phyloP scores from a whole-genome alignment of 1,139 yeast species.

The Geotrichum histeridarum region DNA sequence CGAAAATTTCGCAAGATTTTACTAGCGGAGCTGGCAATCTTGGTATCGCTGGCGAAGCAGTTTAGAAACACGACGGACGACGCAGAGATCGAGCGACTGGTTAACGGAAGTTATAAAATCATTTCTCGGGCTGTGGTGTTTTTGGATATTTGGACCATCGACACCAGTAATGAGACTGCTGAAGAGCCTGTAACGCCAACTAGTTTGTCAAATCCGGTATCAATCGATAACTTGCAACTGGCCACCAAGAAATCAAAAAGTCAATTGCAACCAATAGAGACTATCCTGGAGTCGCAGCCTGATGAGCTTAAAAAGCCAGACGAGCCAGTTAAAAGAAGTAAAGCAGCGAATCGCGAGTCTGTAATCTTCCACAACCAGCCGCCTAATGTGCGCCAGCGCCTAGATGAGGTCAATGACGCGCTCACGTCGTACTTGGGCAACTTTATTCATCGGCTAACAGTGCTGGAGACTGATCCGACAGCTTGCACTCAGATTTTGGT shows the following conservation, averaged over 20 bases:
- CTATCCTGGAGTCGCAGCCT: background rate
- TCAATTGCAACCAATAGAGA: background rate
- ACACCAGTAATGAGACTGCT: conserved; percentile 19
- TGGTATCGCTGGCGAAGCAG: conserved; percentile 82
- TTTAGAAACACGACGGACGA: conserved; percentile 66
- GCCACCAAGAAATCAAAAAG: background rate
- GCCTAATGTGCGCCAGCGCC: conserved; percentile 65
- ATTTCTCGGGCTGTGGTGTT: conserved; percentile 67
- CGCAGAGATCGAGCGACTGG: conserved; percentile 63
- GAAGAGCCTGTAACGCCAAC: background rate
- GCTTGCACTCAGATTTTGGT: conserved; percentile 38
- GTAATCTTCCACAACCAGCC: conserved; percentile 41
- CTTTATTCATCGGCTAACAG: conserved; percentile 35
- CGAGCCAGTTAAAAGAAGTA: background rate
- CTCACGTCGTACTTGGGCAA: conserved; percentile 63
- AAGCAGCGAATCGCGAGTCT: conserved; percentile 26
- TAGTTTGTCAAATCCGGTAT: background rate
- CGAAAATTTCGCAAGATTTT: conserved; percentile 71
- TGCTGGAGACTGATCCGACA: conserved; percentile 32
- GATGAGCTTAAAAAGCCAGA: background rate
- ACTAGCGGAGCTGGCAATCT: conserved; percentile 84
- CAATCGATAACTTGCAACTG: background rate
- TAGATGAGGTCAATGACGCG: conserved; percentile 69
- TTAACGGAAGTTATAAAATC: conserved; percentile 68
- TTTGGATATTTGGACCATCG: conserved; percentile 61